Conservation (phyloP, 306 rosid genomes). For the Prinsepia uniflora region DNA sequence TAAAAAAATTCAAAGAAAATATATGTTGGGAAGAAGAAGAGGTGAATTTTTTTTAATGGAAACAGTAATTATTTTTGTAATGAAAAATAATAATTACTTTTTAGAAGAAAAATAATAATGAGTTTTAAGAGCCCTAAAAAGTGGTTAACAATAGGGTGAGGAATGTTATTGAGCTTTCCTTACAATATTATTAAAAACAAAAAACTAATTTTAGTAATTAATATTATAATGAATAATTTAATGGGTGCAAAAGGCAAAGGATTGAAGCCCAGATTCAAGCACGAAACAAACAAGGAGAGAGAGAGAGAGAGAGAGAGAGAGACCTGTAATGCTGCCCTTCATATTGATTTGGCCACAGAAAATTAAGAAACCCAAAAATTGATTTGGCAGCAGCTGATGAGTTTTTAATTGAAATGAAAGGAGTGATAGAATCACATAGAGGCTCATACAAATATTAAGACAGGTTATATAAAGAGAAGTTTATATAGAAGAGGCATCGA, state of each 20-base stretch:
- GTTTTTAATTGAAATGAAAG: neutral
- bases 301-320: neutral
- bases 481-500: neutral
- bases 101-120: neutral
- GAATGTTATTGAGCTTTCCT: neutral
- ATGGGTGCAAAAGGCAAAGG: neutral
- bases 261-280: too few species aligned
- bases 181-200: neutral
- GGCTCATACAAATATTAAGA: neutral
- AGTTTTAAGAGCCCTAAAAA: neutral
- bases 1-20: too few species aligned
- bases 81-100: neutral
- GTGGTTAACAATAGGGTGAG: neutral
- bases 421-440: neutral
- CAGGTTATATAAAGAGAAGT: too few species aligned
- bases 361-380: neutral
- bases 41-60: neutral
- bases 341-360: slow-evolving; percentile 5
- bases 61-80: too few species aligned
- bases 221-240: neutral
- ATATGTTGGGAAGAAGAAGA: too few species aligned
- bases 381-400: neutral
- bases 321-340: slow-evolving; percentile 5
- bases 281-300: neutral
- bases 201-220: neutral